Evolutionary conservation across 1,284 basidiomycete species (phyloP).

Genomic region (Austroboletus novae-zelandiae): DNA sequence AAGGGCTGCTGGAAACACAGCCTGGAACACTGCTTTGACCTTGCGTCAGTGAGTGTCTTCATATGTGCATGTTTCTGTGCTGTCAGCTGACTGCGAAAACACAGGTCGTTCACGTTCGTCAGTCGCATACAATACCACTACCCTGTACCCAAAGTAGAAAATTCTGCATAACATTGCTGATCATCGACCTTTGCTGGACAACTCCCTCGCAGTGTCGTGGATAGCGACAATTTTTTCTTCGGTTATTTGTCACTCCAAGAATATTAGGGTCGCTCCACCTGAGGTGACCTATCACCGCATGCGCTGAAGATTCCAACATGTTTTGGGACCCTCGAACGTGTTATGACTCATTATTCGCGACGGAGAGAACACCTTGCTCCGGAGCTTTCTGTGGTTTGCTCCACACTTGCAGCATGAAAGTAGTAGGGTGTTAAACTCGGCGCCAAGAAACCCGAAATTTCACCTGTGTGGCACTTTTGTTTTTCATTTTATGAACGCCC

Average conservation of each 20-base stretch:
- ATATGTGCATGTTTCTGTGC: not conserved
- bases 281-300: conserved; percentile 1
- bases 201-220: conserved; percentile 4
- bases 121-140: conserved; percentile 4
- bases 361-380: not conserved
- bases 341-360: not conserved
- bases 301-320: conserved; percentile 1
- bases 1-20: conserved; percentile 1
- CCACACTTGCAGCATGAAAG: not conserved
- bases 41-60: not conserved
- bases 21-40: not conserved
- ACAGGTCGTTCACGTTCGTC: conserved; percentile 8
- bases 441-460: conserved; percentile 3
- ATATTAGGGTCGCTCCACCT: conserved; percentile 1
- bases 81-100: conserved; percentile 10
- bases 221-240: not conserved
- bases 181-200: not conserved
- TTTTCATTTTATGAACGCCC: conserved; percentile 2
- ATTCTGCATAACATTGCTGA: conserved; percentile 2
- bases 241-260: conserved; percentile 1
- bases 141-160: conserved; percentile 16
- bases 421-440: not conserved
- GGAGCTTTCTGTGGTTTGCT: not conserved
- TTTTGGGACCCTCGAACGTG: not conserved
- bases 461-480: not conserved